phyloP scores from a whole-genome alignment of 192 early-diverging fungal genomes.

The Diversispora epigaea region DNA sequence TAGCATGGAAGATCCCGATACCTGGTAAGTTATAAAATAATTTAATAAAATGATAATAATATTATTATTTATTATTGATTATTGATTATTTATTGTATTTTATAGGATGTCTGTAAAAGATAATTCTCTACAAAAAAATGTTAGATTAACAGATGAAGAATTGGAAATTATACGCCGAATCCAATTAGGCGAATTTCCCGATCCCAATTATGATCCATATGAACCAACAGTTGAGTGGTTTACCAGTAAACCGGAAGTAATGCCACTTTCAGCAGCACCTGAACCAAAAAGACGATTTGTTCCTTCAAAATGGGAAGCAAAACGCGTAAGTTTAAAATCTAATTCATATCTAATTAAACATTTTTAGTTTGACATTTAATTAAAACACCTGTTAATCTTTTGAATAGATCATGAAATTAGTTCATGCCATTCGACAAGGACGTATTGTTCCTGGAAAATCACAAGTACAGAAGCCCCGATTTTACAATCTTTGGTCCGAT shows the following conservation, averaged over 20 bases:
- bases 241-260: slow-evolving; percentile 75
- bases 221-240: slow-evolving; percentile 96
- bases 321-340: slow-evolving; percentile 52
- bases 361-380: background rate
- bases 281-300: slow-evolving; percentile 95
- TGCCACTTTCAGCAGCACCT: slow-evolving; percentile 85
- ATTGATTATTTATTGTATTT: background rate
- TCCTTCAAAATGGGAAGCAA: slow-evolving; percentile 93
- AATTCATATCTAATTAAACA: background rate
- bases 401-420: slow-evolving; percentile 88
- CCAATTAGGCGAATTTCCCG: slow-evolving; percentile 78
- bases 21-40: slow-evolving; percentile 55
- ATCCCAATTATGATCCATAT: slow-evolving; percentile 86
- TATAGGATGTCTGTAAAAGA: slow-evolving; percentile 73
- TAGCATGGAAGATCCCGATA: slow-evolving; percentile 90
- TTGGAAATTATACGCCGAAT: slow-evolving; percentile 91
- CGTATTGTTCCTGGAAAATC: slow-evolving; percentile 69
- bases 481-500: slow-evolving; percentile 88
- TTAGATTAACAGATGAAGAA: slow-evolving; percentile 85
- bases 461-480: slow-evolving; percentile 58
- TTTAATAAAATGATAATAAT: background rate
- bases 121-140: slow-evolving; percentile 74
- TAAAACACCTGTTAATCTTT: background rate
- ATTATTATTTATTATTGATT: background rate
- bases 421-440: slow-evolving; percentile 90